Base-by-base conservation (phyloP, 768 basidiomycete species). In the Tylopilus plumbeoviolaceoides region DNA sequence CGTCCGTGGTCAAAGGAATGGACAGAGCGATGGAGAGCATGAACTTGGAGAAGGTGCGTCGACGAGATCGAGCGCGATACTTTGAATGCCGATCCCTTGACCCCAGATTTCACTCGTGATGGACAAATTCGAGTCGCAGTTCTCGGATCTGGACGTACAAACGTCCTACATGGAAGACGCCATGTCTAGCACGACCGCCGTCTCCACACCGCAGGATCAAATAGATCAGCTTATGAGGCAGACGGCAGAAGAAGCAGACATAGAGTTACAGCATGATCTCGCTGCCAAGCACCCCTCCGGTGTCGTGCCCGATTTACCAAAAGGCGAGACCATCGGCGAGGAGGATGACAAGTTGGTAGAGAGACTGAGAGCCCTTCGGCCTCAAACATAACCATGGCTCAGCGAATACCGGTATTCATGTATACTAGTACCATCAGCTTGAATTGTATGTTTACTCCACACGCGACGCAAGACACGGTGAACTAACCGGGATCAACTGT, bases 1-100 rank as follows among this genome's bases (percentile, higher is more conserved):
- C 92, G 15, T 87, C 86, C 33, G 97, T 98, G 3, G 97, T 99
- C 42, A 85, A 84, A 63, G 95, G 94, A 31, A 98, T 99, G 97
- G 97, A 99, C 69, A 91, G 88, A 67, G 97, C 97, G 5, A 98
- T 99, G 97, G 89, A 97, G 62, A 89, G 79, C 71, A 99, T 99
- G 97, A 98, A 99, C 75, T 81, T 98, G 51, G 97, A 99, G 63
- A 80, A 87, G 68, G 95, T 97, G 64, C 65, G 84, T 75, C 25
- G 21, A 36, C 7, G 35, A 11, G 48, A 27, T 39, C 3, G 17
- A 20, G 15, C 8, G 15, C 30, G 30, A 30, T 7, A 30, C 14
- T 42, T 44, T 27, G 38, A 40, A 15, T 20, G 14, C 35, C 33
- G 35, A 35, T 48, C 30, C 8, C 12, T 47, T 14, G 33, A 45